These are phyloP conservation scores for Dovyalis caffra DNA, from an alignment of 345 rosid species.

Conservation along the genomic window DNA sequence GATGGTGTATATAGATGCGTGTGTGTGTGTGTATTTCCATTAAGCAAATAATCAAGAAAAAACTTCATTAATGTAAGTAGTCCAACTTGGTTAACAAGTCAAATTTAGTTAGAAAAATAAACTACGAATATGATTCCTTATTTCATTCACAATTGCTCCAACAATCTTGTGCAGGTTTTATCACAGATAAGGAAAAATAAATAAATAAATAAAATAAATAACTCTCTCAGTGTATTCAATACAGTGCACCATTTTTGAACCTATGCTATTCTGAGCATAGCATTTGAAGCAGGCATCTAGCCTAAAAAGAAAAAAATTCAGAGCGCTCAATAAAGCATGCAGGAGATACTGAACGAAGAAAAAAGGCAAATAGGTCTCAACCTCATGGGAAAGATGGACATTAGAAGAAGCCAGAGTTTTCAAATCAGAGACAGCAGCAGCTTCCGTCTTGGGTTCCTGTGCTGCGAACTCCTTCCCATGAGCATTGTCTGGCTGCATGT, in stretches of 20 bases:
- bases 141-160: background rate
- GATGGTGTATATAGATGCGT: too few species aligned
- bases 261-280: too few species aligned
- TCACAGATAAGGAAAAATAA: background rate
- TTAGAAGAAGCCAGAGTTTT: constrained; percentile 28
- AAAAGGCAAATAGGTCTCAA: constrained; percentile 7
- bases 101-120: background rate
- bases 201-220: too few species aligned
- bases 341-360: background rate
- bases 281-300: background rate
- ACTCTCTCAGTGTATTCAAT: background rate
- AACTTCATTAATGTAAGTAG: background rate
- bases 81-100: background rate
- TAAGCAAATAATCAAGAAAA: background rate
- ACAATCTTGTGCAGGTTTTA: background rate
- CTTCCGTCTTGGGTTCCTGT: constrained; percentile 25
- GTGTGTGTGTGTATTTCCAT: too few species aligned
- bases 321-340: background rate
- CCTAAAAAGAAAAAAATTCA: background rate
- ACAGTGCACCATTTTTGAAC: background rate
- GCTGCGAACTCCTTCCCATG: constrained; percentile 32
- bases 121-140: background rate
- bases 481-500: constrained; percentile 25
- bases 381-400: constrained; percentile 35
- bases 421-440: constrained; percentile 30